These are phyloP conservation scores for Dactylorhiza incarnata DNA, from an alignment of 106 monocot species.

Conservation along the genomic window DNA sequence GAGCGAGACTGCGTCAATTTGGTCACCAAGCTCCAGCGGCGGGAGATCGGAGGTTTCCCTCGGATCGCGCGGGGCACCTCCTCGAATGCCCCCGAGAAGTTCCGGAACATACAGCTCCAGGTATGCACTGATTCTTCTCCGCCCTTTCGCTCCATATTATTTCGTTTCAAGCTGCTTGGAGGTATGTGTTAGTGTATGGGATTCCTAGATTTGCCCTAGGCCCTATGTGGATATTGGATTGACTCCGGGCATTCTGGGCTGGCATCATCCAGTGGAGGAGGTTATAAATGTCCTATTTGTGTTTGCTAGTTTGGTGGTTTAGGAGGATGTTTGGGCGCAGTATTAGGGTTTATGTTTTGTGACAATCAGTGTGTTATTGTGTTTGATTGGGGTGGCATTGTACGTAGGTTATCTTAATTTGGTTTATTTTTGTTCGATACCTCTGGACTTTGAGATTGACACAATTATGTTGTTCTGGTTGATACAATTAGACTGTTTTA, in stretches of 20 bases:
- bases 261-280: background rate
- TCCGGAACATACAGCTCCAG: conserved; percentile 59
- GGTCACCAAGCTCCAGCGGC: conserved; percentile 49
- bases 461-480: background rate
- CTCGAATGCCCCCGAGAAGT: conserved; percentile 42
- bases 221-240: background rate
- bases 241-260: background rate
- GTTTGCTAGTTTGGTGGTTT: background rate
- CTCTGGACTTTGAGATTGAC: background rate
- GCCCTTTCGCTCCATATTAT: background rate
- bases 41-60: conserved; percentile 47
- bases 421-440: background rate
- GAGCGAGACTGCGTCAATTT: conserved; percentile 32
- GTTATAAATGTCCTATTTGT: background rate
- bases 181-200: background rate
- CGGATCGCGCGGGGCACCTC: conserved; percentile 33
- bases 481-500: background rate
- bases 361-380: background rate
- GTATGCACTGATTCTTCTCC: background rate
- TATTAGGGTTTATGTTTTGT: background rate
- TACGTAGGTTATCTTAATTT: background rate
- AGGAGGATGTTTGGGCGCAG: background rate
- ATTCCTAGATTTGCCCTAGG: background rate
- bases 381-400: background rate
- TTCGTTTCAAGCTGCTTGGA: background rate